phyloP scores from a whole-genome alignment of 768 basidiomycete genomes.

The Chlorophyllum brunneum region DNA sequence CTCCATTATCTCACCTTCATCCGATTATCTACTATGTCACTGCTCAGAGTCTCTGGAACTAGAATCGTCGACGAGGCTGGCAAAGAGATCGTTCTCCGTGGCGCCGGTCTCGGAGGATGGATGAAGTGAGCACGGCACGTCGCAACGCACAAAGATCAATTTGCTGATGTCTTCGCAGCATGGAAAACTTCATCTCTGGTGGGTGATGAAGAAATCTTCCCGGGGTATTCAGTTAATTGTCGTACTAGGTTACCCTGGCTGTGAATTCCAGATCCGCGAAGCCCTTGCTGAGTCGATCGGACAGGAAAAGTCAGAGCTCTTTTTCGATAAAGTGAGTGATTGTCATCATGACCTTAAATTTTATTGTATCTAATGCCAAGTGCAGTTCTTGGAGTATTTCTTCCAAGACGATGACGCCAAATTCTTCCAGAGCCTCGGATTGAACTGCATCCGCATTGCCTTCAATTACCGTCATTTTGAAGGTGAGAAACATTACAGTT shows the following conservation, averaged over 20 bases:
- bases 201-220: background rate
- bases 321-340: conserved; percentile 69
- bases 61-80: conserved; percentile 56
- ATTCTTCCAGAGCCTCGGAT: conserved; percentile 72
- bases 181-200: conserved; percentile 79
- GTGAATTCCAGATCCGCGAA: conserved; percentile 73
- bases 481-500: conserved; percentile 25
- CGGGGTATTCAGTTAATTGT: background rate
- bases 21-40: conserved; percentile 34
- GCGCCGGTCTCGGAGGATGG: conserved; percentile 79
- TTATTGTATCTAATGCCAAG: background rate
- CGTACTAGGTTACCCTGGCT: conserved; percentile 67
- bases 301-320: conserved; percentile 62
- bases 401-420: conserved; percentile 70
- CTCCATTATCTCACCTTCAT: background rate
- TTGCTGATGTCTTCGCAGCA: conserved; percentile 33
- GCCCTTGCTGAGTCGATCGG: conserved; percentile 65
- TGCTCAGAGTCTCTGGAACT: conserved; percentile 52
- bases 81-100: conserved; percentile 56
- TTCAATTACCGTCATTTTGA: conserved; percentile 76
- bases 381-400: conserved; percentile 76
- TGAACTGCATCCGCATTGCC: conserved; percentile 75
- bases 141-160: background rate
- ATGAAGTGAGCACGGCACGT: conserved; percentile 55
- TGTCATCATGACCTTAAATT: background rate